These are phyloP conservation scores for Nannochloropsis salina DNA, from an alignment of 108 stramenopile species.

Conservation along the genomic window DNA sequence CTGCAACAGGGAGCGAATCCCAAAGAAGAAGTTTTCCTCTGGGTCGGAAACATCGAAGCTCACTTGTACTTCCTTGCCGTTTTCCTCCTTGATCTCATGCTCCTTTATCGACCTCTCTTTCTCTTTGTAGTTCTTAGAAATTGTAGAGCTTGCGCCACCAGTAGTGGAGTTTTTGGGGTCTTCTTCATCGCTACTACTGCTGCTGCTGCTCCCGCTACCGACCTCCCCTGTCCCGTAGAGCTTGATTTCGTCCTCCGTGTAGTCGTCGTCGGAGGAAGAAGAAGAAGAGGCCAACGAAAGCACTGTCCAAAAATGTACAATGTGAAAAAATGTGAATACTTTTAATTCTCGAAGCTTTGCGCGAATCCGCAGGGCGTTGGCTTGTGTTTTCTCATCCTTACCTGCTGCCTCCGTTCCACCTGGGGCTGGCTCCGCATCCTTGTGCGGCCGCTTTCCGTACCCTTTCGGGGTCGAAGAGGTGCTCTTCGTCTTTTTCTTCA, in stretches of 20 bases:
- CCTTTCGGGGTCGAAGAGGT: no score
- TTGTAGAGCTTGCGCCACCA: no score
- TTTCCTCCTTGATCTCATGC: background rate
- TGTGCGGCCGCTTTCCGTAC: no score
- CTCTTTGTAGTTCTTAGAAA: background rate
- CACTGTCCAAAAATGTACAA: no score
- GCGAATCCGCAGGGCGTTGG: no score
- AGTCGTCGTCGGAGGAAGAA: background rate
- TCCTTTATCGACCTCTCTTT: background rate
- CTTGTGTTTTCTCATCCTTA: no score
- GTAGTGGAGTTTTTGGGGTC: background rate
- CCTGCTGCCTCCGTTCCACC: no score
- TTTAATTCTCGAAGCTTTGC: no score
- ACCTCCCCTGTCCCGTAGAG: background rate
- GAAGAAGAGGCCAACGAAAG: background rate
- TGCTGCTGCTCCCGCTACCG: background rate
- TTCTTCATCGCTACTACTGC: background rate
- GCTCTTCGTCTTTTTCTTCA: no score
- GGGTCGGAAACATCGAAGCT: conserved; percentile 8
- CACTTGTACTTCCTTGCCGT: background rate
- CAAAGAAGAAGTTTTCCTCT: background rate
- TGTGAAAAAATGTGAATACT: no score
- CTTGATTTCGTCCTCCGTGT: background rate
- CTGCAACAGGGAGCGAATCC: background rate
- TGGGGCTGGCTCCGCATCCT: no score